These are phyloP conservation scores for Camellia japonica DNA, from an alignment of 148 eudicot species.

Conservation along the genomic window DNA sequence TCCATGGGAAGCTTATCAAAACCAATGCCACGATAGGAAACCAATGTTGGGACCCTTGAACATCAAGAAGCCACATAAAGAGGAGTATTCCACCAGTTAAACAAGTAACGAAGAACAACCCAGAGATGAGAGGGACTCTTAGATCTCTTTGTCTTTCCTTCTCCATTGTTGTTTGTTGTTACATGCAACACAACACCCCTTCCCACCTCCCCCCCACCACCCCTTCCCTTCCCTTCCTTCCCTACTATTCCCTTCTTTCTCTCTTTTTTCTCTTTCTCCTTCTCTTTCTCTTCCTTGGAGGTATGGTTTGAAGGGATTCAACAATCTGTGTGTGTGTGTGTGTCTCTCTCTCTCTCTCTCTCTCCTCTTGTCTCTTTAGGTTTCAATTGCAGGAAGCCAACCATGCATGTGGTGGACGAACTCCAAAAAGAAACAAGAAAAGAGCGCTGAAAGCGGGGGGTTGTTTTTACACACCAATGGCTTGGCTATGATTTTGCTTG, in stretches of 20 bases:
- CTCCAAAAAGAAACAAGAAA: too few relatives aligned
- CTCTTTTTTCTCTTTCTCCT: too few relatives aligned
- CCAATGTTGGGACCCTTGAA: constrained; percentile 24
- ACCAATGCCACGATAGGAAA: constrained; percentile 19
- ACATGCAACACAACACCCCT: background rate
- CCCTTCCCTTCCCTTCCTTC: background rate
- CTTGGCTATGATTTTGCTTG: background rate
- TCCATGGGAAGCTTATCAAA: constrained; percentile 30
- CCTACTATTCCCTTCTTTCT: too few relatives aligned
- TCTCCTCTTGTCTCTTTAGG: too few relatives aligned
- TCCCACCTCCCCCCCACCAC: background rate
- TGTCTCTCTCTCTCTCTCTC: background rate
- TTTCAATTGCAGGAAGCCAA: too few relatives aligned
- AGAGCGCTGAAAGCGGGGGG: background rate
- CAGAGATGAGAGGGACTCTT: constrained; percentile 26
- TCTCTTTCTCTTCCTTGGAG: too few relatives aligned
- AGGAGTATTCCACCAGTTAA: constrained; percentile 30
- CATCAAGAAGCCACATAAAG: constrained; percentile 14
- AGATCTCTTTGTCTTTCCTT: constrained; percentile 24
- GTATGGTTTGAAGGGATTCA: too few relatives aligned
- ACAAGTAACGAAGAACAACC: constrained; percentile 22
- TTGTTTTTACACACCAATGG: background rate
- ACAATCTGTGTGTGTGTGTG: too few relatives aligned
- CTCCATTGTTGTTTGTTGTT: constrained; percentile 18
- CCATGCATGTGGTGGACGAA: background rate